phyloP scores from a whole-genome alignment of 768 basidiomycete species.

The Macrolepiota dolichaula region DNA sequence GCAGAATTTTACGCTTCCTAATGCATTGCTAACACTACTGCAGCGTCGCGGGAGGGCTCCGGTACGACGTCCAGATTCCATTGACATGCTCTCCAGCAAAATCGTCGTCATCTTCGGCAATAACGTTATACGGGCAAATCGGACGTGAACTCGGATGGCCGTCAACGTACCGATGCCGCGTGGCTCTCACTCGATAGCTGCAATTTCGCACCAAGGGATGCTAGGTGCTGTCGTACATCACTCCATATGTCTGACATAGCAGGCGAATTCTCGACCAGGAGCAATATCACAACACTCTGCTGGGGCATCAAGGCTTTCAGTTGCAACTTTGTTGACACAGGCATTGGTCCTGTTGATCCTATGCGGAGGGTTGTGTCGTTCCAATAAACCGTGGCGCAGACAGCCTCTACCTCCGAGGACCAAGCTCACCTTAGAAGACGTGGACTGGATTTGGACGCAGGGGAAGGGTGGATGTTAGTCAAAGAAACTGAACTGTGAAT shows the following conservation, averaged over 20 bases:
- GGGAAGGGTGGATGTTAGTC: conserved; percentile 15
- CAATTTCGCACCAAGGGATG: conserved; percentile 22
- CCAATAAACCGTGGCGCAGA: conserved; percentile 2
- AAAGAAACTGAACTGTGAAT: conserved; percentile 7
- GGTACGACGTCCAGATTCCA: neutral
- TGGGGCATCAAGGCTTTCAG: conserved; percentile 22
- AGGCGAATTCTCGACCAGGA: conserved; percentile 56
- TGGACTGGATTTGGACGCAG: neutral
- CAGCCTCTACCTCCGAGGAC: conserved; percentile 4
- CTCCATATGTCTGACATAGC: conserved; percentile 42
- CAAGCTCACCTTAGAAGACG: conserved; percentile 2
- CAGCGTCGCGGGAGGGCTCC: conserved; percentile 35
- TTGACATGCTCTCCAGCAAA: conserved; percentile 9
- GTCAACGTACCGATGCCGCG: conserved; percentile 34
- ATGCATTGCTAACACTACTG: conserved; percentile 31
- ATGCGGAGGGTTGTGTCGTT: neutral
- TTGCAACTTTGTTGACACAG: conserved; percentile 16
- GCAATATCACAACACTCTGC: conserved; percentile 36
- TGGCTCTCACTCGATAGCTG: conserved; percentile 15
- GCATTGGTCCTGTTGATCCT: conserved; percentile 16
- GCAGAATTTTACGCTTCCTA: conserved; percentile 41
- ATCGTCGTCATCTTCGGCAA: conserved; percentile 11
- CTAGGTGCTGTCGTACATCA: conserved; percentile 45
- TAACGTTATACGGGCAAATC: neutral
- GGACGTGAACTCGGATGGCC: neutral